Conservation (phyloP, 139 green algal genomes). For the Zygnema cylindricum region DNA sequence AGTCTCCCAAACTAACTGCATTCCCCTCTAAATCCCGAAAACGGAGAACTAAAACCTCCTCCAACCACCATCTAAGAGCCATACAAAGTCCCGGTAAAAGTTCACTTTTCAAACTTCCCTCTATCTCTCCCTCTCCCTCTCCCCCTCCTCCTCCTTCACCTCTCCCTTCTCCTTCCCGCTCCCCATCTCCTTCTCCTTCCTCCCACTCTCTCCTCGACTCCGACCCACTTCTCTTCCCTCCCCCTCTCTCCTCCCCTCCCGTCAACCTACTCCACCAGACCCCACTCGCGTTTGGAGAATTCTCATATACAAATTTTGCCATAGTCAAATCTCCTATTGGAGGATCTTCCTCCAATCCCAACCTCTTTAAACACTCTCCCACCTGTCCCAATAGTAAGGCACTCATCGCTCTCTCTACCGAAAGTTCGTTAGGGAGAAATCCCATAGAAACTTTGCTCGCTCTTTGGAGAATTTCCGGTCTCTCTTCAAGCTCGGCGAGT, state of each 20-base stretch:
- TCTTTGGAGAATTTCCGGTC: not conserved
- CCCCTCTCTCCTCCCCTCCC: not conserved
- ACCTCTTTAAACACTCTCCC: conserved; percentile 14
- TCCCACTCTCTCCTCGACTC: not conserved
- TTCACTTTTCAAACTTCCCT: not conserved
- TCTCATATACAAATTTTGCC: conserved; percentile 42
- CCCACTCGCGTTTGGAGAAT: conserved; percentile 31
- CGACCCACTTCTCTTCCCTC: not conserved
- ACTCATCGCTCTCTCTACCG: conserved; percentile 63
- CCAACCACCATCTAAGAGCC: conserved; percentile 48
- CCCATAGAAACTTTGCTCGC: not conserved
- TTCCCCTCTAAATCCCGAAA: conserved; percentile 44
- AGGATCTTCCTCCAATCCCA: conserved; percentile 26
- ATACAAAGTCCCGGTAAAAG: conserved; percentile 59
- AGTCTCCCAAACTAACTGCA: conserved; percentile 35
- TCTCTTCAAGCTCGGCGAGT: conserved; percentile 39
- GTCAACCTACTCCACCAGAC: not conserved
- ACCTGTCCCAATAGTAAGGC: conserved; percentile 56
- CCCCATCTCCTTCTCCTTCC: not conserved
- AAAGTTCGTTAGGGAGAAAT: conserved; percentile 8
- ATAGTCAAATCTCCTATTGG: conserved; percentile 31
- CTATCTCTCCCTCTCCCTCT: not conserved
- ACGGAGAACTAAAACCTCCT: conserved; percentile 36
- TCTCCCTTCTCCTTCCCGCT: not conserved
- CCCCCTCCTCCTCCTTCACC: not conserved